These are phyloP conservation scores for Candida krabiensis DNA, from an alignment of 805 yeast species.

Conservation along the genomic window DNA sequence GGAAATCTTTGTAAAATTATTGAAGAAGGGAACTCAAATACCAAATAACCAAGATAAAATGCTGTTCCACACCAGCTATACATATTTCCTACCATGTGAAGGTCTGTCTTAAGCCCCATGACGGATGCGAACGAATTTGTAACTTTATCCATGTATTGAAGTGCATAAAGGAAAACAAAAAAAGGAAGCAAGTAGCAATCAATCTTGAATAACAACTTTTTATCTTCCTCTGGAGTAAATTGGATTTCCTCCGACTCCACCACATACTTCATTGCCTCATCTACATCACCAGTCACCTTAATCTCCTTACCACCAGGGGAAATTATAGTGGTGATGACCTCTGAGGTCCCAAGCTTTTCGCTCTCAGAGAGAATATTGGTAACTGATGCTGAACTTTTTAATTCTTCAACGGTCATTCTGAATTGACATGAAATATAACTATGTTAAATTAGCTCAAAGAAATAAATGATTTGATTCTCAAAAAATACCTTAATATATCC, in stretches of 20 bases:
- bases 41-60: conserved; percentile 40
- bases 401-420: no score
- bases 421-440: no score
- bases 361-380: no score
- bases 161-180: conserved; percentile 23
- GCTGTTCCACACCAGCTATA: conserved; percentile 35
- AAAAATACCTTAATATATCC: no score
- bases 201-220: conserved; percentile 35
- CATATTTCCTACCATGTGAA: conserved; percentile 45
- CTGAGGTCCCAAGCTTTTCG: no score
- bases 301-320: not conserved
- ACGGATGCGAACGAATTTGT: conserved; percentile 43
- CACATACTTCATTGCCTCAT: conserved; percentile 6
- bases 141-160: conserved; percentile 23
- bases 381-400: no score
- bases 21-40: conserved; percentile 54
- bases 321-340: not conserved
- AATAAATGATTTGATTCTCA: no score
- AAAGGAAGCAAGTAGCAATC: conserved; percentile 39
- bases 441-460: no score
- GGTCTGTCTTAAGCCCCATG: conserved; percentile 51
- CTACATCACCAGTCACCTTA: conserved; percentile 2
- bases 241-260: not conserved
- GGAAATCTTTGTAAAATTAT: conserved; percentile 54
- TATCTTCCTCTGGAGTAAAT: conserved; percentile 30